phyloP scores from a whole-genome alignment of 2,329 filamentous ascomycete genomes.

The Trichoderma harzianum region DNA sequence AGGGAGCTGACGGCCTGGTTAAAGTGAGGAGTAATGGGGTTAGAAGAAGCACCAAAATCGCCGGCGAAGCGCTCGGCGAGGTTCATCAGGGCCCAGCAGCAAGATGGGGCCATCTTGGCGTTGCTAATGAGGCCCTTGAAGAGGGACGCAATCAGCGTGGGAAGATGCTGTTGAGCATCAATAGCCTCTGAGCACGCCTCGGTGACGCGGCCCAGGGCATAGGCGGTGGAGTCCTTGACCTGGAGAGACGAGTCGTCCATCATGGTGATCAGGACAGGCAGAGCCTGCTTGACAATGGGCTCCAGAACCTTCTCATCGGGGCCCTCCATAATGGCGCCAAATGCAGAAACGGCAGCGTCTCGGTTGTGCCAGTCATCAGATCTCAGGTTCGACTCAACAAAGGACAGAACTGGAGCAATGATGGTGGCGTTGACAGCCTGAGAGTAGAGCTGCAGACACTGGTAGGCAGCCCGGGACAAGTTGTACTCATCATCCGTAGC shows the following conservation, averaged over 20 bases:
- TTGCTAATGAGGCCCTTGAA: constrained; percentile 88
- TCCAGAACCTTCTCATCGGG: constrained; percentile 90
- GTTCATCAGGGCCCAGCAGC: constrained; percentile 99
- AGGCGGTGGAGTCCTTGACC: constrained; percentile 93
- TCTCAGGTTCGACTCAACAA: constrained; percentile 88
- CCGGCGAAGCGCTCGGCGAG: constrained; percentile 92
- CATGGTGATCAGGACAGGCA: constrained; percentile 83
- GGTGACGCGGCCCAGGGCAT: constrained; percentile 91
- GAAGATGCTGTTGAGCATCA: constrained; percentile 77
- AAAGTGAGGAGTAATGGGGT: constrained; percentile 88
- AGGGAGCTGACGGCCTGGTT: constrained; percentile 85
- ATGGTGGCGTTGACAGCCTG: constrained; percentile 84
- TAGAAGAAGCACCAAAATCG: constrained; percentile 71
- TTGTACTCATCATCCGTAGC: constrained; percentile 97
- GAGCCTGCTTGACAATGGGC: constrained; percentile 91
- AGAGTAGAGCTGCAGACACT: constrained; percentile 92
- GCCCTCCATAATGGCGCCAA: constrained; percentile 98
- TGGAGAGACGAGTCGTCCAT: constrained; percentile 89
- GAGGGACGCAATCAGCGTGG: constrained; percentile 79
- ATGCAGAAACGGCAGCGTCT: constrained; percentile 94
- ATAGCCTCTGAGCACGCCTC: constrained; percentile 91
- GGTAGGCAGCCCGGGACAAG: constrained; percentile 88
- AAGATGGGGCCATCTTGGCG: constrained; percentile 95
- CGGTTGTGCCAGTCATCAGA: constrained; percentile 91
- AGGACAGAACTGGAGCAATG: constrained; percentile 80